These are phyloP conservation scores for Claviceps africana DNA, from an alignment of 2,329 filamentous ascomycete genomes.

Conservation along the genomic window DNA sequence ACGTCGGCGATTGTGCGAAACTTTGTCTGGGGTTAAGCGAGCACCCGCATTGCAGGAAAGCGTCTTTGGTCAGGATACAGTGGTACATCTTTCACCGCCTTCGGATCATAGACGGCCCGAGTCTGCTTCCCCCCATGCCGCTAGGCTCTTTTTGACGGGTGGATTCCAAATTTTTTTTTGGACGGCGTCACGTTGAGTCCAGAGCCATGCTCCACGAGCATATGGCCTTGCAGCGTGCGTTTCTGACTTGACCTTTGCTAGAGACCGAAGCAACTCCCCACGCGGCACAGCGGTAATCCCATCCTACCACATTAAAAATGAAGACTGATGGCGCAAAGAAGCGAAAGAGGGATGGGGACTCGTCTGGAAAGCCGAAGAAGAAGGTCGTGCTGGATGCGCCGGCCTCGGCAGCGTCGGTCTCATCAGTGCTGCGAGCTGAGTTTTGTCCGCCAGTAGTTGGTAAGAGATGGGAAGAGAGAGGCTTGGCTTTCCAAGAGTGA, in stretches of 20 bases:
- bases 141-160: conserved; percentile 5
- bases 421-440: conserved; percentile 30
- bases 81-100: conserved; percentile 13
- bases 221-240: background rate
- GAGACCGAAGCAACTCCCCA: background rate
- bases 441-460: conserved; percentile 40
- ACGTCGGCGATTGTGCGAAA: conserved; percentile 1
- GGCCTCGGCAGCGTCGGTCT: conserved; percentile 28
- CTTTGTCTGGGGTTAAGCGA: background rate
- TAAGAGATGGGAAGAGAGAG: conserved; percentile 15
- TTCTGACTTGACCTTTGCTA: background rate
- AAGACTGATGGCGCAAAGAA: conserved; percentile 31
- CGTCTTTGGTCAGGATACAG: conserved; percentile 3
- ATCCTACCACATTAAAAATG: conserved; percentile 16
- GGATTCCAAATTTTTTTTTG: conserved; percentile 16
- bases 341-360: conserved; percentile 36
- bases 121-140: conserved; percentile 10
- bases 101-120: conserved; percentile 14
- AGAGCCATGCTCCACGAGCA: background rate
- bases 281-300: background rate
- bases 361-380: conserved; percentile 30
- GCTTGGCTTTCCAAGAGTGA: background rate
- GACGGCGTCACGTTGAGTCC: conserved; percentile 12
- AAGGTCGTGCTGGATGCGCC: conserved; percentile 35
- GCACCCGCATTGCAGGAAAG: background rate